Conservation (phyloP, 495 filamentous ascomycete species). For the Aspergillus egyptiacus region DNA sequence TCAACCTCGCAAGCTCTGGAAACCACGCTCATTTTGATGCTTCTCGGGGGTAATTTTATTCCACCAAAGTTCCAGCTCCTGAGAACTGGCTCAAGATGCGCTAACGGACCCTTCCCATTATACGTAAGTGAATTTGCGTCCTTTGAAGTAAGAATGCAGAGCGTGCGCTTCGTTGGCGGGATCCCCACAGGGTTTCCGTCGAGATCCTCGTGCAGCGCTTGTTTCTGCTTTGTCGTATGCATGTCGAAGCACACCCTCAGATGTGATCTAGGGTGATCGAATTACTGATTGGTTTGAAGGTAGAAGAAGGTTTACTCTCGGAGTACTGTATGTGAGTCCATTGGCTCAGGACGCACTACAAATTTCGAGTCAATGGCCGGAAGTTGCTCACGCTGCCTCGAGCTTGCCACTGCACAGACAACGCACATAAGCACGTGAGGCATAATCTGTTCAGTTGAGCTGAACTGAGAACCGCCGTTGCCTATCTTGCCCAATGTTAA, state of each 20-base stretch:
- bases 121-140: slow-evolving; percentile 20
- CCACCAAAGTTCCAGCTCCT: slow-evolving; percentile 16
- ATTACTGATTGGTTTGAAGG: slow-evolving; percentile 6
- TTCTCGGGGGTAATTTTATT: slow-evolving; percentile 12
- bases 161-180: slow-evolving; percentile 14
- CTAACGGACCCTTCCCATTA: slow-evolving; percentile 21
- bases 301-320: slow-evolving; percentile 4
- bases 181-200: slow-evolving; percentile 11
- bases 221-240: slow-evolving; percentile 8
- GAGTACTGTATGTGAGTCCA: slow-evolving; percentile 1
- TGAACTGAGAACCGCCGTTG: neutral
- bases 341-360: neutral
- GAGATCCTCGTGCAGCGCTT: neutral
- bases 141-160: slow-evolving; percentile 21
- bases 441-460: neutral
- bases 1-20: no score
- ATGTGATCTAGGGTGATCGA: slow-evolving; percentile 10
- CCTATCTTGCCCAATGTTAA: neutral
- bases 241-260: slow-evolving; percentile 9
- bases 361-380: neutral
- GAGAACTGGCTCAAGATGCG: slow-evolving; percentile 13
- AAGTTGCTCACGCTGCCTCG: neutral
- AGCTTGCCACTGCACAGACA: neutral
- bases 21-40: no score
- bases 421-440: slow-evolving; percentile 11